Evolutionary conservation across 2,329 filamentous ascomycete genomes (phyloP).

Genomic region (Phoma sp.): DNA sequence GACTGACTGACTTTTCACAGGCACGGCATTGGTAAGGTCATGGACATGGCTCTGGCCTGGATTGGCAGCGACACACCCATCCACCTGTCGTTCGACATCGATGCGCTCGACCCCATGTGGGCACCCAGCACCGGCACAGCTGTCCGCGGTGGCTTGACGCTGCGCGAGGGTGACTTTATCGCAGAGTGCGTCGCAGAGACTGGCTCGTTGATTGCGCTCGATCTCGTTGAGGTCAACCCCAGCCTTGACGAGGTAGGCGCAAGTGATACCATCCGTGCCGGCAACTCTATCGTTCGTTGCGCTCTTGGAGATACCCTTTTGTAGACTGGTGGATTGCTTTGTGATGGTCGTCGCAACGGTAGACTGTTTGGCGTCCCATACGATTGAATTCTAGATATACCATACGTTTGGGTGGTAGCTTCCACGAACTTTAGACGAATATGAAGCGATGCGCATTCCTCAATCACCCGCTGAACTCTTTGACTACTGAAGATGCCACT

Average conservation of each 20-base stretch:
- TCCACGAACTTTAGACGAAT: background rate
- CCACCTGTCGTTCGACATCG: constrained; percentile 96
- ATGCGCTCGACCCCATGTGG: constrained; percentile 94
- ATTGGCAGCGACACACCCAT: constrained; percentile 95
- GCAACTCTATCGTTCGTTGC: constrained; percentile 89
- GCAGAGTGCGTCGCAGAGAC: constrained; percentile 70
- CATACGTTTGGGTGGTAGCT: background rate
- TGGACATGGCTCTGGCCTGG: constrained; percentile 98
- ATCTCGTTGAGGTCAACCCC: constrained; percentile 63
- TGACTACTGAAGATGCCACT: too few relatives aligned
- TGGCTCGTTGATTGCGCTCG: constrained; percentile 63
- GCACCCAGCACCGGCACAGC: constrained; percentile 95
- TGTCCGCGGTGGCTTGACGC: constrained; percentile 88
- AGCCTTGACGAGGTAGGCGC: constrained; percentile 65
- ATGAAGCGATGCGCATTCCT: background rate
- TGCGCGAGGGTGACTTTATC: constrained; percentile 96
- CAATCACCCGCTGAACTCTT: background rate
- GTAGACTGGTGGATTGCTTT: constrained; percentile 50
- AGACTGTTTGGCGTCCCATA: constrained; percentile 1
- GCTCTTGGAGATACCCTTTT: constrained; percentile 90
- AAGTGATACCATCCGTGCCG: constrained; percentile 85
- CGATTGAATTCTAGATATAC: constrained; percentile 2
- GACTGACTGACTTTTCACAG: constrained; percentile 52
- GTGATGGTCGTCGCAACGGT: background rate
- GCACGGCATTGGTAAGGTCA: constrained; percentile 91